These are phyloP conservation scores for Fusarium papillatum DNA, from an alignment of 2,329 filamentous ascomycete species.

Conservation along the genomic window DNA sequence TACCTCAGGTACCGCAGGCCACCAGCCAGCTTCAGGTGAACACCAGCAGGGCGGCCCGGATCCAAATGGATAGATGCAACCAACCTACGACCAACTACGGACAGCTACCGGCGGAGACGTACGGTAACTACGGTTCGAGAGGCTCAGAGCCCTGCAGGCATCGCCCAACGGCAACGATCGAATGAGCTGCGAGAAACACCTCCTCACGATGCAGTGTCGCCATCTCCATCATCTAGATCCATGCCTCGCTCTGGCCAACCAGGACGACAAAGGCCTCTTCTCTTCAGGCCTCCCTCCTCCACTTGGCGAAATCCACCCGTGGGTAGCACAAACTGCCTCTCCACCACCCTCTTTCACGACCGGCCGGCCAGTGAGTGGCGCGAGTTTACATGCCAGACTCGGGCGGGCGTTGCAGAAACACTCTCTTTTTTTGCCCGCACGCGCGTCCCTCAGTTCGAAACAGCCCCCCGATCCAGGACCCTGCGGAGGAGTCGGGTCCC, in stretches of 20 bases:
- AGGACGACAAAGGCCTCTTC: constrained; percentile 7
- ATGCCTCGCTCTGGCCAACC: constrained; percentile 28
- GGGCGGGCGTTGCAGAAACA: constrained; percentile 25
- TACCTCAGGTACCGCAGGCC: constrained; percentile 33
- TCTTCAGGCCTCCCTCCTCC: constrained; percentile 16
- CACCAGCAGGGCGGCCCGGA: constrained; percentile 24
- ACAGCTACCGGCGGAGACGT: neutral
- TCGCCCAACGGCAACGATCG: neutral
- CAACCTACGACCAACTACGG: neutral
- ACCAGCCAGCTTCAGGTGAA: constrained; percentile 41
- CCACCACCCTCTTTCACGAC: constrained; percentile 14
- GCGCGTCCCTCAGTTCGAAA: constrained; percentile 38
- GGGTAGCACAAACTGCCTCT: constrained; percentile 10
- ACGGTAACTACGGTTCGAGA: neutral
- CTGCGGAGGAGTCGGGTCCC: constrained; percentile 14
- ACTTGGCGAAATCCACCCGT: constrained; percentile 5
- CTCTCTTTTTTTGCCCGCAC: constrained; percentile 24
- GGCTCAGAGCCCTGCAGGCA: neutral
- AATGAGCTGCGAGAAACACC: neutral
- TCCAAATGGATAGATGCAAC: constrained; percentile 7
- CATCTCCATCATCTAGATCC: constrained; percentile 16
- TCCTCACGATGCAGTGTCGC: neutral
- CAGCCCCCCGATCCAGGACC: constrained; percentile 25
- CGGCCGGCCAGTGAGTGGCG: constrained; percentile 26
- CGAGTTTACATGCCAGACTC: constrained; percentile 40